Evolutionary conservation across 768 basidiomycete genomes (phyloP).

Genomic region (Holtermanniella nyarrowii): DNA sequence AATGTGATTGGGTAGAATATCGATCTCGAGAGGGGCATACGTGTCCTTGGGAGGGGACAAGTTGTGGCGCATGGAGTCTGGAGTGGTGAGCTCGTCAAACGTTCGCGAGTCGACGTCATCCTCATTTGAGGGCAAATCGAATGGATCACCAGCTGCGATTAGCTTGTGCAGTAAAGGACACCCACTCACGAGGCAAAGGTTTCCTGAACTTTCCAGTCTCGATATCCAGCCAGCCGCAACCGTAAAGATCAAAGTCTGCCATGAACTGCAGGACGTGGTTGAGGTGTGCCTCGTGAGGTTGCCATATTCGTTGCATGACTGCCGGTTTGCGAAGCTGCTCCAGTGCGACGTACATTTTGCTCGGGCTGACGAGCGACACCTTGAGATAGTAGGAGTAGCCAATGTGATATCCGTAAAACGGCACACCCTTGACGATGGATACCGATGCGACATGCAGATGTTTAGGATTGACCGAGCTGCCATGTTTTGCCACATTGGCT

Average conservation of each 20-base stretch:
- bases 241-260: slow-evolving; percentile 88
- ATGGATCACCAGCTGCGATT: slow-evolving; percentile 31
- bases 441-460: slow-evolving; percentile 53
- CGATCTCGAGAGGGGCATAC: slow-evolving; percentile 59
- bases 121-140: slow-evolving; percentile 18
- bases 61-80: slow-evolving; percentile 25
- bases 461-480: slow-evolving; percentile 44
- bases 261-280: slow-evolving; percentile 82
- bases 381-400: slow-evolving; percentile 82
- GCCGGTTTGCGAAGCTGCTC: slow-evolving; percentile 72
- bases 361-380: slow-evolving; percentile 63
- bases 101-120: slow-evolving; percentile 6
- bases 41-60: slow-evolving; percentile 37
- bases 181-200: slow-evolving; percentile 41
- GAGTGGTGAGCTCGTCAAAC: slow-evolving; percentile 36
- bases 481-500: slow-evolving; percentile 42
- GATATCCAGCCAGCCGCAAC: slow-evolving; percentile 80
- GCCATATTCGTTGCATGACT: slow-evolving; percentile 67
- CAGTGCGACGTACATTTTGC: slow-evolving; percentile 55
- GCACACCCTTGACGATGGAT: slow-evolving; percentile 80
- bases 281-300: slow-evolving; percentile 81
- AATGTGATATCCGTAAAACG: slow-evolving; percentile 89
- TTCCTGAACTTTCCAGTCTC: slow-evolving; percentile 45
- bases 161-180: background rate
- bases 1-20: slow-evolving; percentile 69